Evolutionary conservation across 768 basidiomycete species (phyloP), one percentile per base, ranked within the genome.

Genomic region (Lepiota brunneoincarnata): DNA sequence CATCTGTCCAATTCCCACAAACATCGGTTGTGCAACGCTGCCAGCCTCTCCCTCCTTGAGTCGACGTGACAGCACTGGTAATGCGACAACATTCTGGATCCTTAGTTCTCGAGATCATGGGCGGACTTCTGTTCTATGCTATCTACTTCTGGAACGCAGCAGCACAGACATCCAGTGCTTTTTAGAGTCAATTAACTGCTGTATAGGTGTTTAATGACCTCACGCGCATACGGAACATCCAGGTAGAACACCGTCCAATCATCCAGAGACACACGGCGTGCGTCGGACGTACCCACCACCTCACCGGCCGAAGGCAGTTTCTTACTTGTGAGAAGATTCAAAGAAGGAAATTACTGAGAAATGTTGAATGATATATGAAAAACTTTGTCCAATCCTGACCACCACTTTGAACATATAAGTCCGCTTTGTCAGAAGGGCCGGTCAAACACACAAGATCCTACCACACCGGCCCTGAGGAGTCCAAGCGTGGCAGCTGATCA

Each of bases 321-420:
- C 17, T 39, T 26, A 39, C 37, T 11, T 12, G 41, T 39, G 28
- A 47, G 46, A 47, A 54, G 44, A 17, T 14, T 23, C 21, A 12
- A 52, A 31, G 23, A 39, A 39, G 43, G 37, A 39, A n/a, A 54
- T 54, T 54, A 14, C 38, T 47, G 53, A 41, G 17, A 48, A 54
- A 47, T 41, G 46, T 18, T 1, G 28, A 26, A 31, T 51, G 45
- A 41, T 46, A 28, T 46, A 47, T 40, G 43, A 46, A 54, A 20
- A 54, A 20, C 17, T 9, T 15, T 26, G 36, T 17, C 38, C 23
- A 21, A 39, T 46, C 15, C 20, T 18, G 11, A 35, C 21, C 31
- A 7, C 23, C 42, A 9, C 36, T 26, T 46, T 38, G 36, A 20
- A 36, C 31, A 43, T 15, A 21, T 12, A 26, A 24, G 38, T 36